Percentiles rank a stretch among this genome's conserved stretches.
phyloP scores from a whole-genome alignment of 2,329 filamentous ascomycete species.

The Penicillium glabrum region DNA sequence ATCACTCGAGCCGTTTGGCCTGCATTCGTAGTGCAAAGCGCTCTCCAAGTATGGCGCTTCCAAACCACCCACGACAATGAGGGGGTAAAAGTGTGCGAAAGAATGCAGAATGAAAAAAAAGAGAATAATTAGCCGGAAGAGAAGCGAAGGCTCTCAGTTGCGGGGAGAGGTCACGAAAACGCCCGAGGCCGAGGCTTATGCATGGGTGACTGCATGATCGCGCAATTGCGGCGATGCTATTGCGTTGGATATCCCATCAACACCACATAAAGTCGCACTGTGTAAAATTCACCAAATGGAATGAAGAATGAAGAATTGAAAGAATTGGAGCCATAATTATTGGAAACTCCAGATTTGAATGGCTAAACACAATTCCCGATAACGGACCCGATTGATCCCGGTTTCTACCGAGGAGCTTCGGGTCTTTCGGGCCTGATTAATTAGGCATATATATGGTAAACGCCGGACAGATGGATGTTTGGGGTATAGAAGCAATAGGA shows the following conservation, averaged over 20 bases:
- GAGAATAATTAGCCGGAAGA: neutral
- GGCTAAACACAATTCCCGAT: slow-evolving; percentile 9
- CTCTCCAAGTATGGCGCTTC: neutral
- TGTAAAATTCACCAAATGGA: neutral
- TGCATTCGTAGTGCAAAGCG: neutral
- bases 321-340: neutral
- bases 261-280: neutral
- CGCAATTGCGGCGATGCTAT: neutral
- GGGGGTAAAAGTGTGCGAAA: neutral
- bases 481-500: neutral
- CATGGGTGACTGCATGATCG: slow-evolving; percentile 5
- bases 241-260: neutral
- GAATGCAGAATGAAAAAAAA: slow-evolving; percentile 3
- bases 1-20: neutral
- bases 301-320: neutral
- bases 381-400: slow-evolving; percentile 11
- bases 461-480: neutral
- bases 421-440: neutral
- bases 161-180: slow-evolving; percentile 14
- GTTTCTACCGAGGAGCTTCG: slow-evolving; percentile 21
- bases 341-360: neutral
- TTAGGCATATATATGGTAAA: neutral
- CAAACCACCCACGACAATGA: neutral
- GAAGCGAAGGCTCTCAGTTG: slow-evolving; percentile 3
- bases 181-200: slow-evolving; percentile 12